Base-by-base conservation (phyloP, 208 protist genomes). In the Naegleria gruberi region DNA sequence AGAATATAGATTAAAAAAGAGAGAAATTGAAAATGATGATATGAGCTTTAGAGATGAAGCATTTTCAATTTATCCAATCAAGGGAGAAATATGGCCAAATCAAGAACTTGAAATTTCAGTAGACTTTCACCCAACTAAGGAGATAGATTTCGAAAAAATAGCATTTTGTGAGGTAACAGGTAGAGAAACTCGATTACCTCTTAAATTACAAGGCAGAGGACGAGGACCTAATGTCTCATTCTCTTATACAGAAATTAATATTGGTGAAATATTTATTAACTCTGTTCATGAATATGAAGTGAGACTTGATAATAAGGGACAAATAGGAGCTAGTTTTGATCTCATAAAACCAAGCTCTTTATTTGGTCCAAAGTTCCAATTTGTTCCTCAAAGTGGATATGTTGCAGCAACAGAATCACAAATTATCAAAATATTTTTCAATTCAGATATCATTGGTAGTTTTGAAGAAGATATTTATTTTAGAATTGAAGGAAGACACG, bases 231-330 rank as follows among this genome's bases (percentile, higher is more conserved):
- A 96, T 90, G 97, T 96, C 91, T 91, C 91, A 83, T 95, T 98
- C n/a, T 95, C 96, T 83, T 98, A 95, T 93, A 94, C 90, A 44
- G 90, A 90, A 41, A 94, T 98, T 51, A 95, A 98, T 92, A 94
- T 99, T 91, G 97, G 97, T 45, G 96, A 98, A 57, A 94, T 99
- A n/a, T 98, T 97, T 92, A 94, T 98, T 87, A 97, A 98, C 91
- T 94, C 94, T 12, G 44, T 97, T 74, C 96, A 98, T 92, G 93
- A 96, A 90, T 98, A 98, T 90, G 93, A 96, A 46, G 93, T 98
- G 0, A 90, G 91, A 46, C 93, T 99, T 47, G 94, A 95, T 89
- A 99, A 99, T 93, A 91, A 92, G 19, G 96, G 97, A 44, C 92
- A 94, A 42, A 98, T 99, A 88, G 95, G 97, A 86, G 96, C 96